phyloP scores from a whole-genome alignment of 1,284 basidiomycete genomes.

The Hypsizygus ulmarius region DNA sequence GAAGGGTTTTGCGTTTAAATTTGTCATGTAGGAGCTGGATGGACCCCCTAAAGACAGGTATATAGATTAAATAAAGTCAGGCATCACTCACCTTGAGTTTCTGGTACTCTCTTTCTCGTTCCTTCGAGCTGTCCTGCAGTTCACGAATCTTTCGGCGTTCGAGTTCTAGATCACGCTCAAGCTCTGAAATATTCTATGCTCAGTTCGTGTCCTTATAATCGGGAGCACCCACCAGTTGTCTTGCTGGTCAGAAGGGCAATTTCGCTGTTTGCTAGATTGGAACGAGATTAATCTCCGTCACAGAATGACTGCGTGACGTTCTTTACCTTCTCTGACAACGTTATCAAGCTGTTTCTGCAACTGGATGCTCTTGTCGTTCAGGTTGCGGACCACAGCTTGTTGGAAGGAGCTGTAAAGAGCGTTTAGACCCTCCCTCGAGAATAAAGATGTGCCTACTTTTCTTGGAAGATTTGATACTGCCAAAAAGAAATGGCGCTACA shows the following conservation, averaged over 20 bases:
- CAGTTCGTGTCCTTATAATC: no score
- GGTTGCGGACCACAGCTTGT: conserved; percentile 71
- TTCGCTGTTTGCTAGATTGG: conserved; percentile 65
- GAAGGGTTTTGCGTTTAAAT: conserved; percentile 73
- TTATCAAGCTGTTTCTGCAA: conserved; percentile 79
- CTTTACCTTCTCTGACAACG: conserved; percentile 71
- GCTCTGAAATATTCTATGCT: conserved; percentile 40
- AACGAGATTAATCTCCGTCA: conserved; percentile 1
- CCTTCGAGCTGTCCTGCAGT: conserved; percentile 67
- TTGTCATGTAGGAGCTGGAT: conserved; percentile 65
- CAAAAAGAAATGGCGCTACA: conserved; percentile 79
- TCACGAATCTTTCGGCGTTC: conserved; percentile 73
- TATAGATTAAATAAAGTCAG: background rate
- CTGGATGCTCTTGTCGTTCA: conserved; percentile 77
- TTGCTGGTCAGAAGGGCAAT: conserved; percentile 69
- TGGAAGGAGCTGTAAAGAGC: conserved; percentile 63
- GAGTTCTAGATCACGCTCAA: conserved; percentile 74
- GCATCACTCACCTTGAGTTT: conserved; percentile 71
- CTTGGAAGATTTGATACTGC: conserved; percentile 85
- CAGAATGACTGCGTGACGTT: conserved; percentile 1
- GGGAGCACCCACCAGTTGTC: conserved; percentile 45
- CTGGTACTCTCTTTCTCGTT: conserved; percentile 82
- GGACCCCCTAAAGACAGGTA: background rate
- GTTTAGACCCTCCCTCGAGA: conserved; percentile 7
- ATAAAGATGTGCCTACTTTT: conserved; percentile 48